Percentiles rank a stretch among this genome's conserved stretches.
Evolutionary conservation across 495 filamentous ascomycete species (phyloP).

Genomic region (Aspergillus olivimuriae): DNA sequence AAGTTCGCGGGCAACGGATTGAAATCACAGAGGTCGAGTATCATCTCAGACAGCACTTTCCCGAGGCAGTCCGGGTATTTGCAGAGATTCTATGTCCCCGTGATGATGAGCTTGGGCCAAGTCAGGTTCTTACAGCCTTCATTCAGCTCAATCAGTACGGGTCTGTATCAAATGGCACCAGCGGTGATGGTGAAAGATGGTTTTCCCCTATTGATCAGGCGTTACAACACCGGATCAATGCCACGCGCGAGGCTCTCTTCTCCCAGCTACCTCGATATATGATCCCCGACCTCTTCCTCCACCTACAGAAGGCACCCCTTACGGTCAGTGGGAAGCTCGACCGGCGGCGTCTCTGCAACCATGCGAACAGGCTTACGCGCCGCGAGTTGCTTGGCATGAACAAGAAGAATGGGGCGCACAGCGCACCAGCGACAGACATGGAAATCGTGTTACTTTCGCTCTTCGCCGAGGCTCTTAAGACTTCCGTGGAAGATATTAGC

Average conservation of each 20-base stretch:
- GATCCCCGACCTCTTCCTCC: neutral
- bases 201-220: neutral
- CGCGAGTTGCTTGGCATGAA: neutral
- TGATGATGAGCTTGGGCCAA: neutral
- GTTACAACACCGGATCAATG: neutral
- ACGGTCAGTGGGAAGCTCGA: neutral
- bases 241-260: neutral
- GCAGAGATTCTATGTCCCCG: neutral
- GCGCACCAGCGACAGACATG: neutral
- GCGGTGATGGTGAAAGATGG: neutral
- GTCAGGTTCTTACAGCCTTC: neutral
- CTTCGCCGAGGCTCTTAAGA: neutral
- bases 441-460: neutral
- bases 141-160: neutral
- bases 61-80: neutral
- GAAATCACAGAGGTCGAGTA: neutral
- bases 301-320: neutral
- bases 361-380: neutral
- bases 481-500: neutral
- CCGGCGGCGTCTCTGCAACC: neutral
- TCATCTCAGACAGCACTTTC: neutral
- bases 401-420: no score
- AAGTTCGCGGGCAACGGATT: neutral
- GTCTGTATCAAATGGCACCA: neutral
- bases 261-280: neutral